Evolutionary conservation across 2,329 filamentous ascomycete genomes (phyloP).

Genomic region (Neofusicoccum sp.): DNA sequence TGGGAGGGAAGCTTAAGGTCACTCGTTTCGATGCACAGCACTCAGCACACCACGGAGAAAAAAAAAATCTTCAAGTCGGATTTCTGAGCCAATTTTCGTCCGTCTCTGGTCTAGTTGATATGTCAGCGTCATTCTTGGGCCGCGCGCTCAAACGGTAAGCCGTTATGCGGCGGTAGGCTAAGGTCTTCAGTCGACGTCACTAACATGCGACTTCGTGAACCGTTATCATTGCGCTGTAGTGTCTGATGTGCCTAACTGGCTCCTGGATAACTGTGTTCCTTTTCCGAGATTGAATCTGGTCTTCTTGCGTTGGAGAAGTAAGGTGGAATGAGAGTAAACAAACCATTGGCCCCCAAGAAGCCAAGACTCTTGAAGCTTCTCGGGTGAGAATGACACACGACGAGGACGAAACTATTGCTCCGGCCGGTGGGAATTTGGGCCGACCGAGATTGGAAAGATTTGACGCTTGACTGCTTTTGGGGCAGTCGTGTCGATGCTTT

Average conservation of each 20-base stretch:
- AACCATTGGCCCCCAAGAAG: background rate
- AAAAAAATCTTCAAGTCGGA: too few relatives aligned
- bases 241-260: background rate
- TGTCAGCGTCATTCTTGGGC: background rate
- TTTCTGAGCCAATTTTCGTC: background rate
- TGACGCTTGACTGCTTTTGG: background rate
- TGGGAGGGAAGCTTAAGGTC: too few relatives aligned
- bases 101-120: background rate
- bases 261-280: background rate
- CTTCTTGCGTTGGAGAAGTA: background rate
- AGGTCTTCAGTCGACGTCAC: background rate
- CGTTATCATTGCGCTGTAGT: background rate
- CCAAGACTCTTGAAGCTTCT: background rate
- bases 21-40: too few relatives aligned
- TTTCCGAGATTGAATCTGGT: background rate
- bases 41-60: too few relatives aligned
- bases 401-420: background rate
- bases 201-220: background rate
- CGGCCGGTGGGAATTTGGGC: background rate
- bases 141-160: background rate
- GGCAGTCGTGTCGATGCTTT: background rate
- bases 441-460: too few relatives aligned
- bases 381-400: background rate
- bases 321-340: background rate
- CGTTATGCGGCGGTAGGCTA: background rate